Evolutionary conservation across 257 asterid species (phyloP), one percentile per base, ranked within the genome.

Genomic region (Jasminum sambac): DNA sequence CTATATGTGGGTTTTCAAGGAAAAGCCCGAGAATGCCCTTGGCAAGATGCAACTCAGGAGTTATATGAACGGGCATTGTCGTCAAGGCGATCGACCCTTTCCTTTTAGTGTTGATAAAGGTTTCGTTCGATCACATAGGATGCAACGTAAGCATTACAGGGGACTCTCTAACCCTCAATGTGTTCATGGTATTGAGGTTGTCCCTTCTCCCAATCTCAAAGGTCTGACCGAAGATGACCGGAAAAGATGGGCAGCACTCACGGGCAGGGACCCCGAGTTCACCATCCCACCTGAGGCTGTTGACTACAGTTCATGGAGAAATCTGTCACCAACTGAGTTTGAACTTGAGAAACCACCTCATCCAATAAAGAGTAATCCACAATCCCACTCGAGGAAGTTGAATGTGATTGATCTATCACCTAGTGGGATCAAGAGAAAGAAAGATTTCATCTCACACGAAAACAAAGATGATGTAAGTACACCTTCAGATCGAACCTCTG

Each of bases 301-400:
- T 2, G 16, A 21, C 34, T 55, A 55, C 34, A 11, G 62, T 10
- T 55, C 62, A 10, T 55, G 62, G 62, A 55, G 62, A 55, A 21
- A 55, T 55, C 30, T 55, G 62, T 26, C 62, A 21, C 9, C 13
- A 8, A 8, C 34, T 55, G 62, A 21, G 30, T 55, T 55, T 3
- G 62, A 55, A 75, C 92, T 90, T 7, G 96, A 89, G 63, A 80
- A 88, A 67, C 80, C 82, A 2, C 81, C 85, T 16, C 74, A 84
- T 34, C 72, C 78, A 8, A 44, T 80, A 16, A 92, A 87, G 82
- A 70, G 72, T 39, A 86, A 13, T 48, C 23, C 79, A 3, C 83
- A 77, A 34, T 13, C 84, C 44, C 84, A 88, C 36, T 44, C 90
- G 0, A 89, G 86, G 82, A 92, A 88, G 71, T 38, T 82, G 78